phyloP scores from a whole-genome alignment of 1,284 basidiomycete species.

The Sphagnurus paluster region DNA sequence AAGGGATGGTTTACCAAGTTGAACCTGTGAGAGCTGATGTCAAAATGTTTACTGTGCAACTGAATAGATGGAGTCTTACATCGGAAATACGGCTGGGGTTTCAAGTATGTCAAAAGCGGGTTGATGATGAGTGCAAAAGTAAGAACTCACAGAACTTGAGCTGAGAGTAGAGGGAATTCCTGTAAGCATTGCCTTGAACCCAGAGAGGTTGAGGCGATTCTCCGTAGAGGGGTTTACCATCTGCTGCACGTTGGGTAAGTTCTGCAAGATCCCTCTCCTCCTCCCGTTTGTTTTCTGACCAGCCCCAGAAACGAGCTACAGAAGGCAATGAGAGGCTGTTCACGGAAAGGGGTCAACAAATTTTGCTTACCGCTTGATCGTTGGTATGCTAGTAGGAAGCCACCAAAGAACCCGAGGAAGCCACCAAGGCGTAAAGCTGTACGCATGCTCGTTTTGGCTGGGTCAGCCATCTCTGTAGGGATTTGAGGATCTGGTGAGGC shows the following conservation, averaged over 20 bases:
- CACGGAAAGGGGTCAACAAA: conserved; percentile 7
- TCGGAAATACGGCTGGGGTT: conserved; percentile 64
- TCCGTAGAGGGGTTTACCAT: conserved; percentile 85
- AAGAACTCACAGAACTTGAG: conserved; percentile 81
- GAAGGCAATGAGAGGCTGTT: conserved; percentile 9
- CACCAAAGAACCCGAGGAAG: conserved; percentile 77
- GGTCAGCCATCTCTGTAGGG: conserved; percentile 43
- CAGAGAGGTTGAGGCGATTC: conserved; percentile 81
- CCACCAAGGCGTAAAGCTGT: conserved; percentile 39
- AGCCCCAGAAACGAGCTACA: conserved; percentile 95
- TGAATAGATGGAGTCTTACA: conserved; percentile 42
- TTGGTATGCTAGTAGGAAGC: conserved; percentile 95
- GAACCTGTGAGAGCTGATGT: conserved; percentile 60
- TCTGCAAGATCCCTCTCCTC: conserved; percentile 76
- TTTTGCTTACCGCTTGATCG: conserved; percentile 73
- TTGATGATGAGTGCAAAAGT: conserved; percentile 5
- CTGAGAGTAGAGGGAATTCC: conserved; percentile 92
- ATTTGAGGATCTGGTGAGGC: conserved; percentile 15
- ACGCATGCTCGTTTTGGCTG: conserved; percentile 40
- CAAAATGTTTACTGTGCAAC: conserved; percentile 13
- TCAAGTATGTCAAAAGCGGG: conserved; percentile 7
- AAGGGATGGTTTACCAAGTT: conserved; percentile 89
- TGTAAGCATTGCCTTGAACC: conserved; percentile 86
- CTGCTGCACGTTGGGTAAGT: conserved; percentile 65
- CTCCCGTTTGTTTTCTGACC: conserved; percentile 89